Evolutionary conservation across 2,329 filamentous ascomycete species (phyloP).

Genomic region (Talaromyces rugulosus): DNA sequence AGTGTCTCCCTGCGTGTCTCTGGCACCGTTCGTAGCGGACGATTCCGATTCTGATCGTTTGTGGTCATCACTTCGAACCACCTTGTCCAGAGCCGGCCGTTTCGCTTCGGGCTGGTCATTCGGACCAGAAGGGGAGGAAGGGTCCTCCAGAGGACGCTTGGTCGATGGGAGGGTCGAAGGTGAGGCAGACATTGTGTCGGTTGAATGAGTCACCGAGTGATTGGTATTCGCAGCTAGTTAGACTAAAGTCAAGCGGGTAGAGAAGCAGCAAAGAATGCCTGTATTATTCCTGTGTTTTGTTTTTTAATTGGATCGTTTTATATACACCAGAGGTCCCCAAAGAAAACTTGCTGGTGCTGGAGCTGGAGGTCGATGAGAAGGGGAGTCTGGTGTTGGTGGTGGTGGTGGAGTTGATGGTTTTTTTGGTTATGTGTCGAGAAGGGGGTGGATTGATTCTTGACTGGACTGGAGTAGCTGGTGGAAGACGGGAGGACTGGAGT

Average conservation of each 20-base stretch:
- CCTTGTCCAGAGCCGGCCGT: conserved; percentile 90
- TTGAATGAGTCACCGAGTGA: conserved; percentile 17
- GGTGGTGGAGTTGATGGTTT: conserved; percentile 30
- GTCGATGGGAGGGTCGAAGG: conserved; percentile 45
- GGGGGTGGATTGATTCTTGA: background rate
- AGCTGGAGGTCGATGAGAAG: conserved; percentile 33
- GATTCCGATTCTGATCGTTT: conserved; percentile 40
- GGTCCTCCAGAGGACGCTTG: conserved; percentile 95
- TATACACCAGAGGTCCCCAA: conserved; percentile 85
- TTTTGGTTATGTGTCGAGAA: conserved; percentile 10
- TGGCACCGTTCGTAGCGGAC: conserved; percentile 40
- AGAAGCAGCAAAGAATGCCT: conserved; percentile 22
- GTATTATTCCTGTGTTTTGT: conserved; percentile 49
- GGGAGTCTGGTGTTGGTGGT: conserved; percentile 39
- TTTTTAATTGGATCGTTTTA: conserved; percentile 52
- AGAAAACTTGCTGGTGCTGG: conserved; percentile 85
- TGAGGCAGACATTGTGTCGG: conserved; percentile 66
- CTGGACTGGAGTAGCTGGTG: conserved; percentile 3
- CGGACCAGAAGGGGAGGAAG: conserved; percentile 86
- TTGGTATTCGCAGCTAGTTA: conserved; percentile 30
- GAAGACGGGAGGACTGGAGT: conserved; percentile 9
- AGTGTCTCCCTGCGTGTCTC: conserved; percentile 57
- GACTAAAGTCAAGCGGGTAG: conserved; percentile 40
- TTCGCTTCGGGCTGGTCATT: conserved; percentile 96
- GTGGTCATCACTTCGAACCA: conserved; percentile 62